Conservation (phyloP, 169 alveolate genomes). For the Cyclospora cayetanensis region DNA sequence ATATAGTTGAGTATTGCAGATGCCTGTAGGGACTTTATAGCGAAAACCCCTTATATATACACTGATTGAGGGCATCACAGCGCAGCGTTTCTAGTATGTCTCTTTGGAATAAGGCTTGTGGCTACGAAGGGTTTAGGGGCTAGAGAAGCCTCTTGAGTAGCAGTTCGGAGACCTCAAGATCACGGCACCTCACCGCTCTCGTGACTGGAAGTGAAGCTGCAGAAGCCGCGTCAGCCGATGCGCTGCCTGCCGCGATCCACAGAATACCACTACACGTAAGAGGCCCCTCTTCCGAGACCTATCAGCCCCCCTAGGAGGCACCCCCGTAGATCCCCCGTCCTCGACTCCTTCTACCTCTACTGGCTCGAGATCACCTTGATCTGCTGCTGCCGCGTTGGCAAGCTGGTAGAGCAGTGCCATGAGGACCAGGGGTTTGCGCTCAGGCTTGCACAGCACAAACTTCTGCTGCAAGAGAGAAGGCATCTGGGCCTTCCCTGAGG, state of each 20-base stretch:
- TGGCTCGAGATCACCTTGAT: not conserved
- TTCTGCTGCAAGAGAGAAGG: constrained; percentile 48
- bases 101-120: too few relatives aligned
- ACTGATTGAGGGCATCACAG: too few relatives aligned
- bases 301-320: not conserved
- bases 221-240: constrained; percentile 65
- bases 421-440: constrained; percentile 48
- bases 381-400: constrained; percentile 28
- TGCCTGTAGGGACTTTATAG: too few relatives aligned
- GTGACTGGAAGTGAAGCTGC: constrained; percentile 10
- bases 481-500: not conserved
- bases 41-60: too few relatives aligned
- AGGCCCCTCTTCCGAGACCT: not conserved
- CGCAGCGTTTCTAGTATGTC: too few relatives aligned
- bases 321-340: not conserved
- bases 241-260: constrained; percentile 6
- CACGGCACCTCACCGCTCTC: not conserved
- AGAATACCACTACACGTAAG: not conserved
- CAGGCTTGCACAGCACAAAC: constrained; percentile 37
- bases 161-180: too few relatives aligned
- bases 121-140: too few relatives aligned
- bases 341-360: not conserved
- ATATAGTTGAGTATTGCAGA: too few relatives aligned
- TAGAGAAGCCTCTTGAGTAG: too few relatives aligned
- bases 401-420: constrained; percentile 25